Percentiles rank a stretch among this genome's conserved stretches.
Evolutionary conservation across 805 yeast genomes (phyloP).

Genomic region (Starmerella etchellsii): DNA sequence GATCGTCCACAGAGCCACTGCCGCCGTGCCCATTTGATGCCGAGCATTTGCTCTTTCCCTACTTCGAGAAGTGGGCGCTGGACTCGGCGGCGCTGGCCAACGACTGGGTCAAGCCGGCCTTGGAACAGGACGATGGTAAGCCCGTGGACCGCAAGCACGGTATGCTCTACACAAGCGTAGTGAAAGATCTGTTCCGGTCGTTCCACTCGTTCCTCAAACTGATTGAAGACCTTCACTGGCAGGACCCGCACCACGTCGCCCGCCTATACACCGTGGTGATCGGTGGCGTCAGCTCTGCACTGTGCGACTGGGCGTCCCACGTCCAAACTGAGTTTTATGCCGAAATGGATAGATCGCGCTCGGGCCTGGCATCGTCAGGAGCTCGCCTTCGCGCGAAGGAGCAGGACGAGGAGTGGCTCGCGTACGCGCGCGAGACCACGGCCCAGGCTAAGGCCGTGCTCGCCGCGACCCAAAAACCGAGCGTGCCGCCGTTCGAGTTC

Average conservation of each 20-base stretch:
- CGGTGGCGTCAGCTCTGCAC: conserved; percentile 49
- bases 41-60: conserved; percentile 44
- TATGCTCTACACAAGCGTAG: conserved; percentile 42
- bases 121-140: conserved; percentile 45
- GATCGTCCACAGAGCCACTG: background rate
- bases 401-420: conserved; percentile 27
- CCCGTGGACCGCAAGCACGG: conserved; percentile 35
- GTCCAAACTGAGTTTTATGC: conserved; percentile 13
- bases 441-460: conserved; percentile 19
- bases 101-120: conserved; percentile 40
- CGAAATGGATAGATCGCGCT: conserved; percentile 3
- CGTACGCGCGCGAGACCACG: conserved; percentile 28
- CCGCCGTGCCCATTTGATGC: conserved; percentile 38
- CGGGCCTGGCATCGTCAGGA: background rate
- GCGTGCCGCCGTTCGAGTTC: conserved; percentile 40
- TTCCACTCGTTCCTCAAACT: conserved; percentile 45
- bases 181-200: conserved; percentile 52
- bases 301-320: conserved; percentile 38
- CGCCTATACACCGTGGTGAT: conserved; percentile 46
- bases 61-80: conserved; percentile 32
- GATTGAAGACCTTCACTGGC: conserved; percentile 55
- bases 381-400: conserved; percentile 1
- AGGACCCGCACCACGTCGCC: conserved; percentile 48
- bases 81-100: conserved; percentile 35
- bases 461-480: conserved; percentile 8